A percentile compares a stretch with the other conserved stretches of the same genome.
Evolutionary conservation across 257 asterid genomes (phyloP).

Genomic region (Leptodermis oblonga): DNA sequence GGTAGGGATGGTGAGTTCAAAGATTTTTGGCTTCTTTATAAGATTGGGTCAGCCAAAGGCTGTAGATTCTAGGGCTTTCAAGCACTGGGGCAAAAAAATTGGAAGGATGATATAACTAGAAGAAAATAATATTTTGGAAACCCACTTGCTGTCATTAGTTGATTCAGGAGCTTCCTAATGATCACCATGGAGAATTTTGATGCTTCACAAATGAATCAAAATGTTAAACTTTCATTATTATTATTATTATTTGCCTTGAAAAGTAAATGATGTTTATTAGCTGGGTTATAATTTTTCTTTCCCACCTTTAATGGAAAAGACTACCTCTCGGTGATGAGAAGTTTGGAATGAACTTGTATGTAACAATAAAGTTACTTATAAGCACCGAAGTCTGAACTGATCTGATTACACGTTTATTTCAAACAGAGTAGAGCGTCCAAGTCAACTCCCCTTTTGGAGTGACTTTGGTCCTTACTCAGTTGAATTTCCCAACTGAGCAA

Average conservation of each 20-base stretch:
- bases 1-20: not conserved
- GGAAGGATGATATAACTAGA: too few species aligned
- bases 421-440: not conserved
- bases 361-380: not conserved
- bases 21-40: not conserved
- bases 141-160: too few species aligned
- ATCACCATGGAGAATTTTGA: not conserved
- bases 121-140: too few species aligned
- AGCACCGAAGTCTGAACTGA: not conserved
- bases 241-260: too few species aligned
- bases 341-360: not conserved
- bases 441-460: not conserved
- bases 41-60: not conserved
- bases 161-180: too few species aligned
- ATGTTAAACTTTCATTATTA: too few species aligned
- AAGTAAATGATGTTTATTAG: too few species aligned
- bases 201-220: not conserved
- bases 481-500: not conserved
- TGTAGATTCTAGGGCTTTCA: not conserved
- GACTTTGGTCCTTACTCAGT: not conserved
- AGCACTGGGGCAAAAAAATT: too few species aligned
- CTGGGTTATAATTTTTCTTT: too few species aligned
- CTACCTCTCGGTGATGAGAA: not conserved
- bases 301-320: too few species aligned
- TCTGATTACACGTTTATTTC: not conserved